phyloP scores from a whole-genome alignment of 306 rosid genomes.

The Gleditsia sinensis region DNA sequence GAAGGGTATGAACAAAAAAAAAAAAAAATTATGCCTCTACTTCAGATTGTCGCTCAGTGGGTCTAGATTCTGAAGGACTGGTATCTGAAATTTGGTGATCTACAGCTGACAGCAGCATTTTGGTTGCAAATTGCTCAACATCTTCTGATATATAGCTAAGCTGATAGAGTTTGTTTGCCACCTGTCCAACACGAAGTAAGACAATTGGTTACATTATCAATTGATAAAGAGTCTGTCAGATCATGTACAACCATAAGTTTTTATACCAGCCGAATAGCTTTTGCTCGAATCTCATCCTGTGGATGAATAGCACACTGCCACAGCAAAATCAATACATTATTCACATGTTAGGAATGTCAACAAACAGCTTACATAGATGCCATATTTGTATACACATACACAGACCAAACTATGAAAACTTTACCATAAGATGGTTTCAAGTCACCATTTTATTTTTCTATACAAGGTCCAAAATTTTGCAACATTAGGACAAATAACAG shows the following conservation, averaged over 20 bases:
- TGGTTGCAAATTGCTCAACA: constrained; percentile 77
- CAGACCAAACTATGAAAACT: neutral
- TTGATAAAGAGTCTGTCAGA: neutral
- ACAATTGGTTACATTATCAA: constrained; percentile 4
- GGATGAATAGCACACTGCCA: constrained; percentile 91
- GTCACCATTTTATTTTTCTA: neutral
- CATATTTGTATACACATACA: neutral
- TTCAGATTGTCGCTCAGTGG: constrained; percentile 51
- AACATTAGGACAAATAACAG: neutral
- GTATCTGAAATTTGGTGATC: constrained; percentile 49
- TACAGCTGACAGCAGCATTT: constrained; percentile 73
- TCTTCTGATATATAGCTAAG: constrained; percentile 71
- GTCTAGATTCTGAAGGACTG: constrained; percentile 52
- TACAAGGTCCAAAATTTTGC: neutral
- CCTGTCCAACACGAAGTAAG: constrained; percentile 51
- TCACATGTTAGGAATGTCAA: constrained; percentile 9
- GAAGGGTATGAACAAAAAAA: neutral
- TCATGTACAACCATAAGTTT: constrained; percentile 23
- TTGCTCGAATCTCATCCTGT: constrained; percentile 91
- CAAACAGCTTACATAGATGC: neutral
- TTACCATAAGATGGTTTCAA: neutral
- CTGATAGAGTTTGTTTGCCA: constrained; percentile 91
- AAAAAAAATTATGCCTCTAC: constrained; percentile 44
- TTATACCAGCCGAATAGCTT: constrained; percentile 90
- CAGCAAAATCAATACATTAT: constrained; percentile 31